These are phyloP conservation scores for Blastobotrys malaysiensis DNA, from an alignment of 1,139 yeast species.

Conservation along the genomic window DNA sequence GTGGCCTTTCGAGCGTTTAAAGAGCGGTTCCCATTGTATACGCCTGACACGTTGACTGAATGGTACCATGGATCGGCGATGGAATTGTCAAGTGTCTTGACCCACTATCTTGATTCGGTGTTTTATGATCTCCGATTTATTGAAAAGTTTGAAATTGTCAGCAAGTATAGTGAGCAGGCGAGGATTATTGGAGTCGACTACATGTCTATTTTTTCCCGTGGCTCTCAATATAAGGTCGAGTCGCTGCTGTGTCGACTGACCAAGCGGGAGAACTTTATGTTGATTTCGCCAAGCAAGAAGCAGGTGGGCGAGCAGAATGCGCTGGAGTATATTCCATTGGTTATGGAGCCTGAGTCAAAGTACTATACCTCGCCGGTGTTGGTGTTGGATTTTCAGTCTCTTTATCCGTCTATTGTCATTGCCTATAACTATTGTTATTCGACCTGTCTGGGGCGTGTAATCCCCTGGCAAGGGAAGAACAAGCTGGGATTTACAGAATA, in stretches of 20 bases:
- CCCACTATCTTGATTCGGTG: conserved; percentile 50
- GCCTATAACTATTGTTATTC: conserved; percentile 93
- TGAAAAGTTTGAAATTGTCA: conserved; percentile 58
- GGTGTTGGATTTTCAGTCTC: conserved; percentile 87
- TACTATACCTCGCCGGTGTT: conserved; percentile 85
- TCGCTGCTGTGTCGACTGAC: conserved; percentile 70
- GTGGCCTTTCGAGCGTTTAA: conserved; percentile 65
- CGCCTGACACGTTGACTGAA: conserved; percentile 44
- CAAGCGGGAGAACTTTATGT: conserved; percentile 64
- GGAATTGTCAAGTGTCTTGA: conserved; percentile 38
- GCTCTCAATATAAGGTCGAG: conserved; percentile 92
- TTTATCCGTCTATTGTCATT: conserved; percentile 87
- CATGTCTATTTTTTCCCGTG: conserved; percentile 78
- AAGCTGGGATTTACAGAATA: conserved; percentile 45
- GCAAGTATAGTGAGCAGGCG: conserved; percentile 76
- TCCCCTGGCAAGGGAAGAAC: conserved; percentile 44
- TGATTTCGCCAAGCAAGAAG: conserved; percentile 72
- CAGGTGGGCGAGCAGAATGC: conserved; percentile 85
- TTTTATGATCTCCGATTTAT: conserved; percentile 48
- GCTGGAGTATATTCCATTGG: conserved; percentile 79
- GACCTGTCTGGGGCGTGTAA: conserved; percentile 71
- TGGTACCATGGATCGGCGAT: conserved; percentile 39
- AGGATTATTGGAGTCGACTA: conserved; percentile 86
- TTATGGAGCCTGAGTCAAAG: conserved; percentile 85
- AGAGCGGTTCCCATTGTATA: conserved; percentile 58